Evolutionary conservation across 257 asterid species (phyloP).

Genomic region (Scutellaria barbata): DNA sequence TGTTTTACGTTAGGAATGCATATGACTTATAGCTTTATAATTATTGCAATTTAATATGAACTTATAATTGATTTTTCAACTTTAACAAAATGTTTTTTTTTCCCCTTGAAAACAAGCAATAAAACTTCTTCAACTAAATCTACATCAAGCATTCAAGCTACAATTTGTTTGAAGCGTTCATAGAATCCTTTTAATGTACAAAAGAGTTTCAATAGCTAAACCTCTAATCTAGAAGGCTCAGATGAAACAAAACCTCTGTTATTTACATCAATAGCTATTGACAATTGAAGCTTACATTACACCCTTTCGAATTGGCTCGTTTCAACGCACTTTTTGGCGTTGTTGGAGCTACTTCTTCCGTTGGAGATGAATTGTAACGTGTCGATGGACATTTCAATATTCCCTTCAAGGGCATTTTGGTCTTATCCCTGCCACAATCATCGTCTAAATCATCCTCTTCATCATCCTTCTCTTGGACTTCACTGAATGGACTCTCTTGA

Average conservation of each 20-base stretch:
- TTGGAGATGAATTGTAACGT: constrained; percentile 30
- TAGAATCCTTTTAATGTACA: background rate
- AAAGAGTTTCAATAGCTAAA: constrained; percentile 32
- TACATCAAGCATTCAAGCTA: background rate
- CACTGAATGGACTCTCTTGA: constrained; percentile 1
- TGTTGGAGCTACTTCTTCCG: constrained; percentile 34
- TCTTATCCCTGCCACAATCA: constrained; percentile 25
- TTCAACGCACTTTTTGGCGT: constrained; percentile 34
- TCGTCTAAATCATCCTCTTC: constrained; percentile 18
- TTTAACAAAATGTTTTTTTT: no score
- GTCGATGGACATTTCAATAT: constrained; percentile 62
- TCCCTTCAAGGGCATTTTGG: constrained; percentile 56
- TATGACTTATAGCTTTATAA: no score
- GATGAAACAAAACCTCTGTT: constrained; percentile 19
- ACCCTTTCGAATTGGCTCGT: constrained; percentile 78
- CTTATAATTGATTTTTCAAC: no score
- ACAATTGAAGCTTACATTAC: constrained; percentile 60
- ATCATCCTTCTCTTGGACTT: constrained; percentile 4
- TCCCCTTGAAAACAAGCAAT: no score
- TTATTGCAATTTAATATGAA: no score
- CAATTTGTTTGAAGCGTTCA: background rate
- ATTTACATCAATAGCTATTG: constrained; percentile 9
- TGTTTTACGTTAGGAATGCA: no score
- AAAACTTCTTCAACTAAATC: background rate
- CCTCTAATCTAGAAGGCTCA: constrained; percentile 28